phyloP scores from a whole-genome alignment of 1,139 yeast species.

The Suhomyces terraborum region DNA sequence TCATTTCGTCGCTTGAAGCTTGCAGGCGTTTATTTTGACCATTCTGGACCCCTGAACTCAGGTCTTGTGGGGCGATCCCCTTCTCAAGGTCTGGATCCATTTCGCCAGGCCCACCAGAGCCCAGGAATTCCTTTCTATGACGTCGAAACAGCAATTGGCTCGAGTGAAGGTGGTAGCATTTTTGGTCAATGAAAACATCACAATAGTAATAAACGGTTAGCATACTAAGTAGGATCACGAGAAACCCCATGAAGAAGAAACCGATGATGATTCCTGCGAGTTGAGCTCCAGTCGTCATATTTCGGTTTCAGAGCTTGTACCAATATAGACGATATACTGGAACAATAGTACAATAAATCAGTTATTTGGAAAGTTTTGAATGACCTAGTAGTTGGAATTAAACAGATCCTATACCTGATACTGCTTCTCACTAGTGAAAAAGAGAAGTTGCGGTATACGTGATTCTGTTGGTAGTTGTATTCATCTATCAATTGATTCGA shows the following conservation, averaged over 20 bases:
- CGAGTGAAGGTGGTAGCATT: not conserved
- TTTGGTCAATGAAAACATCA: not conserved
- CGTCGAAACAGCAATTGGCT: not conserved
- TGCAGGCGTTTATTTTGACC: not conserved
- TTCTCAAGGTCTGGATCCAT: not conserved
- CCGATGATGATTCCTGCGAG: conserved; percentile 3
- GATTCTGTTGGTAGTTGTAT: too few species aligned
- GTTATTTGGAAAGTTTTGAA: too few species aligned
- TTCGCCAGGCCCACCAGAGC: not conserved
- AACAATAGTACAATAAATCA: too few species aligned
- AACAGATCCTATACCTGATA: too few species aligned
- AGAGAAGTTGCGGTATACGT: too few species aligned
- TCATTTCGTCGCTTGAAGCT: not conserved
- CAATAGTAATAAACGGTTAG: not conserved
- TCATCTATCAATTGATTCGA: too few species aligned
- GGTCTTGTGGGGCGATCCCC: not conserved
- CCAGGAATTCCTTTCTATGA: not conserved
- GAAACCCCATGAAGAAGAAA: not conserved
- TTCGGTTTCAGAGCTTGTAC: too few species aligned
- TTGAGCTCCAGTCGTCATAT: not conserved
- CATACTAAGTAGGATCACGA: not conserved
- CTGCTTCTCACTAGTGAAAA: too few species aligned
- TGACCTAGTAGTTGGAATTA: too few species aligned
- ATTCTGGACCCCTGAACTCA: not conserved
- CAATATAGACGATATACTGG: too few species aligned